Evolutionary conservation across 129 eudicot genomes (phyloP).

Genomic region (Tanacetum coccineum): DNA sequence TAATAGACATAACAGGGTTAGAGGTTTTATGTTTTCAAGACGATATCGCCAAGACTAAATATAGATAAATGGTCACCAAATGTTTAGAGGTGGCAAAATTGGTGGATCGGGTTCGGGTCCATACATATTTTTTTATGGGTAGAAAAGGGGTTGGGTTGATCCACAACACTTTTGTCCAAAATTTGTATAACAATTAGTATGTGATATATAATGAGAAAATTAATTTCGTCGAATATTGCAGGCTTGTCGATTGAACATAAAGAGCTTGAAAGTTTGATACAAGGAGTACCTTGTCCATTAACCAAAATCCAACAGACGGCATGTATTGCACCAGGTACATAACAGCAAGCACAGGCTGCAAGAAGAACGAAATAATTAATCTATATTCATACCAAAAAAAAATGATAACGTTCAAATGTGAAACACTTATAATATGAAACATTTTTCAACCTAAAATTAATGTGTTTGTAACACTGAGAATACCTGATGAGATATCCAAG

Average conservation of each 20-base stretch:
- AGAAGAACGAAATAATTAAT: background rate
- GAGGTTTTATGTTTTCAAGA: background rate
- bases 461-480: background rate
- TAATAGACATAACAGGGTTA: background rate
- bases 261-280: background rate
- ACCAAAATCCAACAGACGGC: conserved; percentile 92
- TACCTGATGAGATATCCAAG: conserved; percentile 99
- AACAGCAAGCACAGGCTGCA: conserved; percentile 97
- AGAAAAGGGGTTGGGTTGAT: too few species aligned
- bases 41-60: background rate
- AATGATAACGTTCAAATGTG: background rate
- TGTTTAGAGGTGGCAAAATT: background rate
- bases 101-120: too few species aligned
- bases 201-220: too few species aligned
- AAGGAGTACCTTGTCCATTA: conserved; percentile 87
- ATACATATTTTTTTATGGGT: background rate
- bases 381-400: too few species aligned
- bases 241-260: background rate
- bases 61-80: background rate
- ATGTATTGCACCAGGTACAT: conserved; percentile 91
- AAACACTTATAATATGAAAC: background rate
- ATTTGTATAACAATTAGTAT: too few species aligned
- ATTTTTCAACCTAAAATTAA: background rate
- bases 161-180: too few species aligned
- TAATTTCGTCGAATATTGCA: background rate